phyloP scores from a whole-genome alignment of 768 basidiomycete genomes.

The Collybia sp. region DNA sequence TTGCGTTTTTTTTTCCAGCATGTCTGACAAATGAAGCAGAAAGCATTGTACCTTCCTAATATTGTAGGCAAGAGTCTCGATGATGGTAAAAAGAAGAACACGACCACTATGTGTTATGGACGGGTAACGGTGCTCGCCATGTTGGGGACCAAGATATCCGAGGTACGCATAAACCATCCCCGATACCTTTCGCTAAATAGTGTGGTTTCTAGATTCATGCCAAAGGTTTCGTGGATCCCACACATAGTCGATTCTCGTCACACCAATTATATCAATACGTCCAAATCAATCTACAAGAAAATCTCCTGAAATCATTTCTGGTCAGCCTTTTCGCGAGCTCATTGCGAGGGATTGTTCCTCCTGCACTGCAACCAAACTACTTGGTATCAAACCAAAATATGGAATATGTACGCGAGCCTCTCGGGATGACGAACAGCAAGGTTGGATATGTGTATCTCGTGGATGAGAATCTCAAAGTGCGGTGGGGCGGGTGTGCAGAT shows the following conservation, averaged over 20 bases:
- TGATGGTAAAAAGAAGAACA: constrained; percentile 54
- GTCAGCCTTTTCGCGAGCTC: constrained; percentile 80
- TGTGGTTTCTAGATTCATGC: constrained; percentile 62
- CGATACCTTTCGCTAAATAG: not conserved
- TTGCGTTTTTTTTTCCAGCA: not conserved
- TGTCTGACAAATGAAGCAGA: constrained; percentile 41
- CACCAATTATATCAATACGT: constrained; percentile 67
- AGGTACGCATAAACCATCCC: constrained; percentile 45
- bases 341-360: constrained; percentile 63
- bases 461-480: constrained; percentile 76
- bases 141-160: constrained; percentile 83
- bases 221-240: constrained; percentile 59
- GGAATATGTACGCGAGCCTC: constrained; percentile 78
- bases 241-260: constrained; percentile 44
- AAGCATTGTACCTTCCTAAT: constrained; percentile 89
- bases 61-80: constrained; percentile 69
- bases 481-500: constrained; percentile 92
- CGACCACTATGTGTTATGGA: constrained; percentile 71
- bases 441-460: constrained; percentile 92
- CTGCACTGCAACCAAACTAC: constrained; percentile 63
- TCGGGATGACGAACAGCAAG: constrained; percentile 86
- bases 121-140: constrained; percentile 79
- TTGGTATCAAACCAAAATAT: constrained; percentile 80
- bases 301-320: constrained; percentile 86
- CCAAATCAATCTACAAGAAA: constrained; percentile 93